Conservation (phyloP, 106 monocot genomes). For the Posidonia australis region DNA sequence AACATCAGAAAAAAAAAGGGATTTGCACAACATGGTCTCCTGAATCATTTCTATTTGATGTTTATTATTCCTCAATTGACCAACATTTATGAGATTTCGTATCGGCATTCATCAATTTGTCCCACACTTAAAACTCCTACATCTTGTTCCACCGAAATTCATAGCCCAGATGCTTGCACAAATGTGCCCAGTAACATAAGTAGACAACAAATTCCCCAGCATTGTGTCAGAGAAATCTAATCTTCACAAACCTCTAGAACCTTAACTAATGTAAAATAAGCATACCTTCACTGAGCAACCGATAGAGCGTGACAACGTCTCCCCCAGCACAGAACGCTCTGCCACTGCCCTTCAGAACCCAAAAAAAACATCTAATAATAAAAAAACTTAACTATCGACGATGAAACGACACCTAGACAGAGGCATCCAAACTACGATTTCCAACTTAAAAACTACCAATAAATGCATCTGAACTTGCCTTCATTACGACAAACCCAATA, state of each 20-base stretch:
- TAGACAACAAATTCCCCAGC: not conserved
- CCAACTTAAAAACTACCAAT: too few relatives aligned
- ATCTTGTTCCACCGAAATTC: not conserved
- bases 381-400: not conserved
- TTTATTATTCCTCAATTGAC: too few relatives aligned
- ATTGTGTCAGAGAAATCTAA: not conserved
- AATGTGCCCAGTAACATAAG: not conserved
- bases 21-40: too few relatives aligned
- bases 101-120: too few relatives aligned
- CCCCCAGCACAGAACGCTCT: slow-evolving; percentile 96
- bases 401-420: too few relatives aligned
- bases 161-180: not conserved
- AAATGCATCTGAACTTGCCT: too few relatives aligned
- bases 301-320: slow-evolving; percentile 60
- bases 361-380: slow-evolving; percentile 21
- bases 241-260: not conserved
- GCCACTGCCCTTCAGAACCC: slow-evolving; percentile 72
- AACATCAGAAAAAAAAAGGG: too few relatives aligned
- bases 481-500: too few relatives aligned
- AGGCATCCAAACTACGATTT: too few relatives aligned
- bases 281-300: slow-evolving; percentile 59
- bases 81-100: too few relatives aligned
- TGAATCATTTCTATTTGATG: too few relatives aligned
- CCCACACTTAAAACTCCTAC: too few relatives aligned
- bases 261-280: not conserved